These are phyloP conservation scores for Penicillium subrubescens DNA, from an alignment of 495 filamentous ascomycete genomes.

Conservation along the genomic window DNA sequence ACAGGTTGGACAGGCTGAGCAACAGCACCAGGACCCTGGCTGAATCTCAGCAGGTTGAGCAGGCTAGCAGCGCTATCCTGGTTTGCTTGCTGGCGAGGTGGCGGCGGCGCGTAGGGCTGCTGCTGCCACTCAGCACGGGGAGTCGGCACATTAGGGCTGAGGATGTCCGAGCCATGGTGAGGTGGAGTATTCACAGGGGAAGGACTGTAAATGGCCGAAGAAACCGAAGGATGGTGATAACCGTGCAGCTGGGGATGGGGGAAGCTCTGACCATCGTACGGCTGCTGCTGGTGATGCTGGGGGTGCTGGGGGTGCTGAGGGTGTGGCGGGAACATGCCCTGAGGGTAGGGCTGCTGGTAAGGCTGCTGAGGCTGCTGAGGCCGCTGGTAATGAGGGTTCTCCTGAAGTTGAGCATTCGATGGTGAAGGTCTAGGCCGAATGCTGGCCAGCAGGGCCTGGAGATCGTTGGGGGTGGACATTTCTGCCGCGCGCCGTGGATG, in stretches of 20 bases:
- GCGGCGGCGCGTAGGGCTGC: slow-evolving; percentile 24
- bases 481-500: slow-evolving; percentile 44
- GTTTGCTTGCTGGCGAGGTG: slow-evolving; percentile 38
- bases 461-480: slow-evolving; percentile 54
- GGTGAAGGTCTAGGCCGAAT: slow-evolving; percentile 48
- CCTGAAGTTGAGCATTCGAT: slow-evolving; percentile 38
- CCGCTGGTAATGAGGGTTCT: slow-evolving; percentile 26
- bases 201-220: slow-evolving; percentile 45
- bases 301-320: slow-evolving; percentile 28
- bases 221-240: slow-evolving; percentile 52
- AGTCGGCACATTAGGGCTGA: slow-evolving; percentile 50
- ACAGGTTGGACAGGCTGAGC: slow-evolving; percentile 35
- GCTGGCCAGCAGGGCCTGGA: slow-evolving; percentile 52
- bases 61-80: slow-evolving; percentile 69
- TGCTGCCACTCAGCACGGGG: slow-evolving; percentile 39
- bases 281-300: slow-evolving; percentile 23
- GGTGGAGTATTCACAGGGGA: slow-evolving; percentile 48
- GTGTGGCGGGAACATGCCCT: slow-evolving; percentile 37
- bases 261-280: slow-evolving; percentile 43
- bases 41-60: slow-evolving; percentile 87
- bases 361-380: slow-evolving; percentile 40
- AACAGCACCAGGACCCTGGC: slow-evolving; percentile 45
- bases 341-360: slow-evolving; percentile 31
- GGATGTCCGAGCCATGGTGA: slow-evolving; percentile 51
- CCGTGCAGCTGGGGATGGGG: slow-evolving; percentile 40